phyloP scores from a whole-genome alignment of 495 filamentous ascomycete genomes.

The Chaetomium fimeti region DNA sequence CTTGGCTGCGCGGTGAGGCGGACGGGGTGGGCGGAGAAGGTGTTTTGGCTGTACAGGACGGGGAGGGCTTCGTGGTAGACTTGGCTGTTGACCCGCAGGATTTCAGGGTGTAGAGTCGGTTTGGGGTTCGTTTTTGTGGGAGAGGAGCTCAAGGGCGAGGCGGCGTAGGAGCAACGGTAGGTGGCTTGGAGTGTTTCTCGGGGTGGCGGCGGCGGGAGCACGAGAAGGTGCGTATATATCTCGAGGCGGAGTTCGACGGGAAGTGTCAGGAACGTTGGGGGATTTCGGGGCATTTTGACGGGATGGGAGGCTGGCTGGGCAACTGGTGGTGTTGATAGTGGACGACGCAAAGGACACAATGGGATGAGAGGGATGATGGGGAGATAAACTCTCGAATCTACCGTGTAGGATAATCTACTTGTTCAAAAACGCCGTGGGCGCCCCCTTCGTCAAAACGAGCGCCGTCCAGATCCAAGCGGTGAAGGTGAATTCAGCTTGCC shows the following conservation, averaged over 20 bases:
- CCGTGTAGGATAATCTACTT: no score
- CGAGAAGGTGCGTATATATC: slow-evolving; percentile 49
- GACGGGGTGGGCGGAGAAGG: slow-evolving; percentile 51
- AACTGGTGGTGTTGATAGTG: no score
- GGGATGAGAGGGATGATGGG: no score
- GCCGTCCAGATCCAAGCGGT: background rate
- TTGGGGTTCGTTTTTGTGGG: background rate
- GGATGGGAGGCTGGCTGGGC: background rate
- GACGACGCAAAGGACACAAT: no score
- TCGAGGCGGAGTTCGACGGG: slow-evolving; percentile 52
- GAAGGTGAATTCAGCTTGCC: background rate
- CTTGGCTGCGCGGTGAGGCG: slow-evolving; percentile 48
- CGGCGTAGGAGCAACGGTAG: slow-evolving; percentile 14
- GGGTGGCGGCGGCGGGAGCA: slow-evolving; percentile 30
- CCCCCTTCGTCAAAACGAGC: no score
- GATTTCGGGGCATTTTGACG: slow-evolving; percentile 11
- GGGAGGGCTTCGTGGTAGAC: slow-evolving; percentile 45
- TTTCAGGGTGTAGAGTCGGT: slow-evolving; percentile 36
- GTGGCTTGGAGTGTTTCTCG: slow-evolving; percentile 4
- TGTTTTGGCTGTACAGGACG: slow-evolving; percentile 52
- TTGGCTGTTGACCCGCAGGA: slow-evolving; percentile 44
- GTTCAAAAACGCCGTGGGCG: no score
- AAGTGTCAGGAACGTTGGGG: slow-evolving; percentile 42
- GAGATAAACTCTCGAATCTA: no score
- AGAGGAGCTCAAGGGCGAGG: background rate